Evolutionary conservation across 768 basidiomycete species (phyloP).

Genomic region (Russula sp.): DNA sequence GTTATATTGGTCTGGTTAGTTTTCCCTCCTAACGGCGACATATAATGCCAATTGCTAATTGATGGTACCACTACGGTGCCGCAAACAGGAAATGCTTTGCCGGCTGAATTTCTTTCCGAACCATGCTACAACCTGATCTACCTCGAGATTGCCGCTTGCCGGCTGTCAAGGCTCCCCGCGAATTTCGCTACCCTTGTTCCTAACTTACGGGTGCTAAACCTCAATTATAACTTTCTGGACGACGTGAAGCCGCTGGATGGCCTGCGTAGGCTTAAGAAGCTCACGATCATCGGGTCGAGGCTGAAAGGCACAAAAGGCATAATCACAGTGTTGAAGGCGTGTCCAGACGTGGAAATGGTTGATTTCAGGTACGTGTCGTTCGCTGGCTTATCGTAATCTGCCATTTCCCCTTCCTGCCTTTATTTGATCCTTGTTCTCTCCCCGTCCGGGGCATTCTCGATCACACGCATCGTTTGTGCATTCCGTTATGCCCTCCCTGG

Average conservation of each 20-base stretch:
- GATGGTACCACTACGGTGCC: conserved; percentile 19
- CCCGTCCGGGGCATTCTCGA: neutral
- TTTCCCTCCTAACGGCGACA: conserved; percentile 9
- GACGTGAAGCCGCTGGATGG: conserved; percentile 62
- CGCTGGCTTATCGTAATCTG: conserved; percentile 21
- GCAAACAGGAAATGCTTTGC: conserved; percentile 63
- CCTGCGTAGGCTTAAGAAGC: conserved; percentile 67
- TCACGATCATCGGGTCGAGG: conserved; percentile 81
- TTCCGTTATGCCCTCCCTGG: neutral
- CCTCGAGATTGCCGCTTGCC: conserved; percentile 86
- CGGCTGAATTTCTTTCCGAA: conserved; percentile 53
- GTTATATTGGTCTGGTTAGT: conserved; percentile 83
- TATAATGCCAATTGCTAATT: conserved; percentile 25
- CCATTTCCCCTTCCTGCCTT: conserved; percentile 3
- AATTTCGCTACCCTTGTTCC: conserved; percentile 63
- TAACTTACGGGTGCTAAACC: conserved; percentile 85
- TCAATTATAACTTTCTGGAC: conserved; percentile 96
- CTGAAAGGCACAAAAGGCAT: conserved; percentile 69
- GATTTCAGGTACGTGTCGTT: conserved; percentile 70
- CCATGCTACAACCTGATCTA: conserved; percentile 88
- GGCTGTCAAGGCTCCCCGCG: conserved; percentile 67
- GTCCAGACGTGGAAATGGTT: conserved; percentile 80
- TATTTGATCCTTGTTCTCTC: conserved; percentile 11
- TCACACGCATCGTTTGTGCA: conserved; percentile 5
- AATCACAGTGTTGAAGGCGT: conserved; percentile 61